These are phyloP conservation scores for Vickermania ingenoplastis DNA, from an alignment of 208 protist species.

Conservation along the genomic window DNA sequence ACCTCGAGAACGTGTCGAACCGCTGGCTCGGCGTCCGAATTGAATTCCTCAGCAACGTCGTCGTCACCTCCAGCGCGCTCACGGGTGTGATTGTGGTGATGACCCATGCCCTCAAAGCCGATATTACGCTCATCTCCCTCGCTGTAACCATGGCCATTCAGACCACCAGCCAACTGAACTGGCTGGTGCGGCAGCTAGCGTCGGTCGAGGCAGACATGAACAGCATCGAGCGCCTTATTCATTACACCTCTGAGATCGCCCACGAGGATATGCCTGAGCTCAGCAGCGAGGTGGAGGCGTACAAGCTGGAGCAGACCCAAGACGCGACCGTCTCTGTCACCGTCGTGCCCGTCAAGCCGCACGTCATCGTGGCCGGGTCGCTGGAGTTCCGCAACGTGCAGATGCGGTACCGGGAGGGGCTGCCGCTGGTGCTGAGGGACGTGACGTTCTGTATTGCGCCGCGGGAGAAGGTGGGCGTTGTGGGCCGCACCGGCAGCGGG, in stretches of 20 bases:
- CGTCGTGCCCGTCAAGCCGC: neutral
- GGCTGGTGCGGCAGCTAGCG: constrained; percentile 39
- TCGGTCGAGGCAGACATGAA: constrained; percentile 79
- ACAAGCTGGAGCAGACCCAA: neutral
- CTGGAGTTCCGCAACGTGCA: constrained; percentile 50
- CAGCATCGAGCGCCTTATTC: constrained; percentile 64
- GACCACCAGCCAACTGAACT: constrained; percentile 51
- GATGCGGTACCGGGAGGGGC: constrained; percentile 55
- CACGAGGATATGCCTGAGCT: constrained; percentile 35
- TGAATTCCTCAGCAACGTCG: constrained; percentile 67
- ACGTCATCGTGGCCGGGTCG: constrained; percentile 66
- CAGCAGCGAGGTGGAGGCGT: neutral
- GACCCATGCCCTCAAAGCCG: constrained; percentile 29
- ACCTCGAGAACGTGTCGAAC: constrained; percentile 51
- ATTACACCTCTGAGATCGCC: constrained; percentile 64
- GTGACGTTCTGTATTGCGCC: constrained; percentile 41
- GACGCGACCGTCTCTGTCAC: constrained; percentile 9
- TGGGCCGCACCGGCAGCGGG: constrained; percentile 83
- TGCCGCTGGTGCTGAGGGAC: constrained; percentile 54
- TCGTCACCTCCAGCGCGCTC: constrained; percentile 38
- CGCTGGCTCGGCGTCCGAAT: constrained; percentile 89
- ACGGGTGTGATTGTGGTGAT: constrained; percentile 19
- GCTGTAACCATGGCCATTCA: constrained; percentile 47
- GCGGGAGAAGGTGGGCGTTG: constrained; percentile 74
- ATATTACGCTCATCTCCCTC: constrained; percentile 49